Evolutionary conservation across 1,139 yeast genomes (phyloP).

Genomic region (Kodamaea fungicola): DNA sequence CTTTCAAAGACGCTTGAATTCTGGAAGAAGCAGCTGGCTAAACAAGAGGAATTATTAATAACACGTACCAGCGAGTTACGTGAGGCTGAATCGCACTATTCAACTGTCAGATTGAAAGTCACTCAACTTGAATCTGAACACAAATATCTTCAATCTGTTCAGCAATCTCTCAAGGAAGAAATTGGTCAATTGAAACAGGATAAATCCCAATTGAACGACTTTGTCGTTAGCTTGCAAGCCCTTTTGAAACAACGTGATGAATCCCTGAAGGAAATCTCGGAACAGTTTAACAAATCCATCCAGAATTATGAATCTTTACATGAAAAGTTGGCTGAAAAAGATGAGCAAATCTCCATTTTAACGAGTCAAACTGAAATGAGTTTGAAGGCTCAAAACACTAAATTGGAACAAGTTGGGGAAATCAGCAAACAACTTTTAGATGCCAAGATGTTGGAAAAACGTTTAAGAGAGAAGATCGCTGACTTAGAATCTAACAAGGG

Average conservation of each 20-base stretch:
- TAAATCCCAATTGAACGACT: constrained; percentile 54
- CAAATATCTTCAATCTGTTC: constrained; percentile 46
- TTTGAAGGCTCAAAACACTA: constrained; percentile 59
- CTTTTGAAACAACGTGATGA: constrained; percentile 62
- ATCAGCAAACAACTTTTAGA: constrained; percentile 40
- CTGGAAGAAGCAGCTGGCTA: constrained; percentile 51
- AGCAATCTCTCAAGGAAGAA: constrained; percentile 53
- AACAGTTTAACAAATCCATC: constrained; percentile 48
- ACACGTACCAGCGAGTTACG: constrained; percentile 57
- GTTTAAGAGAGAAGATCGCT: constrained; percentile 21
- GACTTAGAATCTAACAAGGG: constrained; percentile 10
- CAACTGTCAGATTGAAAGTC: constrained; percentile 43
- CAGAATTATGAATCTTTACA: constrained; percentile 52
- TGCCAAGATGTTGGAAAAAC: constrained; percentile 31
- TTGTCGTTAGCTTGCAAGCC: constrained; percentile 60
- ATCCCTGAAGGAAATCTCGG: constrained; percentile 48
- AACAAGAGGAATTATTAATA: constrained; percentile 54
- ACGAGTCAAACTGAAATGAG: constrained; percentile 55
- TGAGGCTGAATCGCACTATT: constrained; percentile 51
- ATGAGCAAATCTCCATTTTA: constrained; percentile 44
- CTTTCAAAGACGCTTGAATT: constrained; percentile 21
- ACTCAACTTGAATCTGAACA: constrained; percentile 56
- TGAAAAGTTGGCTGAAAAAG: constrained; percentile 48
- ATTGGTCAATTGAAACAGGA: constrained; percentile 54
- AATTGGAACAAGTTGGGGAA: constrained; percentile 60